phyloP scores from a whole-genome alignment of 2,329 filamentous ascomycete species.

The Fusarium chuoi region DNA sequence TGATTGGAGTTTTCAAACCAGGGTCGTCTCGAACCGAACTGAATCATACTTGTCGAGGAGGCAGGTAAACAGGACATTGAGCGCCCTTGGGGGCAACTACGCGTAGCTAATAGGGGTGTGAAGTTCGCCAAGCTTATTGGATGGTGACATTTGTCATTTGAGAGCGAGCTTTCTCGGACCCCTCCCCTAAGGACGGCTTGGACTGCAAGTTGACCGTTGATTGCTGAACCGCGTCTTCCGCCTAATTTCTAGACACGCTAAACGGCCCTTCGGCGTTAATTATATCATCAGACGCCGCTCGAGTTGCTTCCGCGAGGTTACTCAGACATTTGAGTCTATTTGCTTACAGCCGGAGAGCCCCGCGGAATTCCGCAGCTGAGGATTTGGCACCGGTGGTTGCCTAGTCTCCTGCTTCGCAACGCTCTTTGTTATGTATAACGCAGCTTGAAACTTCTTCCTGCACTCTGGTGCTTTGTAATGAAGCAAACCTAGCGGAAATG shows the following conservation, averaged over 20 bases:
- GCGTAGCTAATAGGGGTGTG: not conserved
- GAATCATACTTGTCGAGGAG: not conserved
- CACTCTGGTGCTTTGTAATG: fast-evolving
- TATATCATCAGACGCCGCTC: fast-evolving
- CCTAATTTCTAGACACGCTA: not conserved
- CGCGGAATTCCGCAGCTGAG: not conserved
- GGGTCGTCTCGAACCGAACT: not conserved
- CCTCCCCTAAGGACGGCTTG: not conserved
- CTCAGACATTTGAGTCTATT: no score
- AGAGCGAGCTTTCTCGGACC: not conserved
- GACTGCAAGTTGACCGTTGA: not conserved
- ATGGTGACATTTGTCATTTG: not conserved
- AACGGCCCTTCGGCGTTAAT: not conserved
- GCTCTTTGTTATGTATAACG: not conserved
- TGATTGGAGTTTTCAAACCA: not conserved
- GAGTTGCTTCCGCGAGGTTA: no score
- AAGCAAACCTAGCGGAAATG: fast-evolving
- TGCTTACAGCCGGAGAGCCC: not conserved
- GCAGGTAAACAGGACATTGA: not conserved
- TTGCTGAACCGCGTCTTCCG: not conserved
- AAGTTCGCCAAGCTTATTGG: not conserved
- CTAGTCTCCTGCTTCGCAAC: no score
- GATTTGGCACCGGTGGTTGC: not conserved
- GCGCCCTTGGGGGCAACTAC: not conserved
- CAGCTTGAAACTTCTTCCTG: no score